Conservation (phyloP, 331 rosid genomes). For the Pyracantha coccinea region DNA sequence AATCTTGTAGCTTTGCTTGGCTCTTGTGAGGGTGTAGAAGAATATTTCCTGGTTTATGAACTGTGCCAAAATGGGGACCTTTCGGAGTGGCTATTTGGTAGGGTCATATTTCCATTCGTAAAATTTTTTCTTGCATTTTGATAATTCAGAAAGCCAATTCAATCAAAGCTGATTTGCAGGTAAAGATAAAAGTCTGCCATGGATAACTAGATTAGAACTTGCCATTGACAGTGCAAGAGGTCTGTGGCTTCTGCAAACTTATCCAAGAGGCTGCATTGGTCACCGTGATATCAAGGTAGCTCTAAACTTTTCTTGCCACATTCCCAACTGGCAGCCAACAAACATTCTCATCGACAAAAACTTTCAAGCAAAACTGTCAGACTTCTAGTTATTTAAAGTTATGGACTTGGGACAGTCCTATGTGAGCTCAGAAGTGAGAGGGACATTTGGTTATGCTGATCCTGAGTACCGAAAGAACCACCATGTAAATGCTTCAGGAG, state of each 20-base stretch:
- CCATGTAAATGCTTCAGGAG: slow-evolving; percentile 61
- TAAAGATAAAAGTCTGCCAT: slow-evolving; percentile 39
- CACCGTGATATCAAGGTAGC: slow-evolving; percentile 65
- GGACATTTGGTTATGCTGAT: slow-evolving; percentile 65
- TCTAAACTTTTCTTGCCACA: not conserved
- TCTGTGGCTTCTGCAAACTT: slow-evolving; percentile 55
- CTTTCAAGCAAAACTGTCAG: slow-evolving; percentile 57
- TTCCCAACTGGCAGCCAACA: slow-evolving; percentile 43
- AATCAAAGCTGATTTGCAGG: slow-evolving; percentile 22
- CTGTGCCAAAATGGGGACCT: slow-evolving; percentile 56
- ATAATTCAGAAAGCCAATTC: not conserved
- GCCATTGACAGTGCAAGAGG: slow-evolving; percentile 57
- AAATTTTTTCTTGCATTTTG: slow-evolving; percentile 1
- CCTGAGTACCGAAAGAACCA: slow-evolving; percentile 48
- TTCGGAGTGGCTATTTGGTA: slow-evolving; percentile 68
- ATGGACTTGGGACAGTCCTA: slow-evolving; percentile 47
- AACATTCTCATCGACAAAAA: slow-evolving; percentile 47
- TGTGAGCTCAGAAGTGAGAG: slow-evolving; percentile 66
- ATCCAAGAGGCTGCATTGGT: slow-evolving; percentile 51
- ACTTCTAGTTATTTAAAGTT: slow-evolving; percentile 54
- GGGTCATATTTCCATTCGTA: not conserved
- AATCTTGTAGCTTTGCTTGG: slow-evolving; percentile 49
- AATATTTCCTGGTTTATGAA: slow-evolving; percentile 67
- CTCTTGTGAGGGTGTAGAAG: slow-evolving; percentile 32
- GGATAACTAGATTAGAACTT: slow-evolving; percentile 51